A percentile compares a stretch with the other conserved stretches of the same genome.
phyloP scores from a whole-genome alignment of 306 rosid genomes.

The Fragaria ananassa region DNA sequence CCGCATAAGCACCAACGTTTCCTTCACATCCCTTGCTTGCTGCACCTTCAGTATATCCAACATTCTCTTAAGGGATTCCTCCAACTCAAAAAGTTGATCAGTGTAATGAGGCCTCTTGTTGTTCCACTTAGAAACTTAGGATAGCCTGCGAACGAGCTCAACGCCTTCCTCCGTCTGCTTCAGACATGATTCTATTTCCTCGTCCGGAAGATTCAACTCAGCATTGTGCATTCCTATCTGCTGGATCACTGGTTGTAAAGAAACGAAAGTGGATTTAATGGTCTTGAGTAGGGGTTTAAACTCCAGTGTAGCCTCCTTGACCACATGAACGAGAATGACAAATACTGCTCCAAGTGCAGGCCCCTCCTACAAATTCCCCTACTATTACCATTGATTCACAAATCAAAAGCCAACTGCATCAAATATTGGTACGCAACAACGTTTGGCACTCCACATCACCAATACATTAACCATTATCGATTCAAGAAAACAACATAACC shows the following conservation, averaged over 20 bases:
- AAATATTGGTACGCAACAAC: no score
- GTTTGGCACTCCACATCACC: no score
- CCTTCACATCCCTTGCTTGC: not conserved
- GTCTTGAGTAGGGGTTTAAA: not conserved
- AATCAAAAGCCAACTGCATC: no score
- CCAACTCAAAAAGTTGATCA: not conserved
- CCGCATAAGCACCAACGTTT: not conserved
- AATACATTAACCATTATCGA: no score
- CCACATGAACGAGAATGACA: no score
- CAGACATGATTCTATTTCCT: not conserved
- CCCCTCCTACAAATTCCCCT: not conserved
- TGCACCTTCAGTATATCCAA: not conserved
- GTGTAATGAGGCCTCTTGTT: not conserved
- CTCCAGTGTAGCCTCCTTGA: not conserved
- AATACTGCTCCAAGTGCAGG: not conserved
- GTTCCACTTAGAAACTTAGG: not conserved
- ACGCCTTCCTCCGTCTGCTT: not conserved
- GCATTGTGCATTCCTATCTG: not conserved
- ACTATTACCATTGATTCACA: not conserved
- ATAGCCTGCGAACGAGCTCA: not conserved
- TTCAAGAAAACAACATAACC: no score
- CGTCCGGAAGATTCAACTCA: not conserved
- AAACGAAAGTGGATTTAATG: not conserved
- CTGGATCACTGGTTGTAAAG: not conserved
- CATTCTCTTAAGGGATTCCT: not conserved